phyloP scores from a whole-genome alignment of 106 monocot genomes.

The Acorus gramineus region DNA sequence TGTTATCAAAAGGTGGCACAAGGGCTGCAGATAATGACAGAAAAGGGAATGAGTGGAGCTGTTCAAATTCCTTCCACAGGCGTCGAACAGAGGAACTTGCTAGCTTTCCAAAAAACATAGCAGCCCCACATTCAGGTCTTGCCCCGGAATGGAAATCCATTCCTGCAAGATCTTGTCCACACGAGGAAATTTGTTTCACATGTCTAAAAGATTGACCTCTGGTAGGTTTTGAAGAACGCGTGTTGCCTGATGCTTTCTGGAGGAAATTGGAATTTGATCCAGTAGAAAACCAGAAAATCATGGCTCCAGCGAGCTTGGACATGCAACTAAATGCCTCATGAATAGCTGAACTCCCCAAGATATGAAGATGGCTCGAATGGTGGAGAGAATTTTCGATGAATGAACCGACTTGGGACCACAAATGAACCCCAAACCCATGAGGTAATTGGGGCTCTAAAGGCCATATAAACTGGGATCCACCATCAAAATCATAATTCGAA shows the following conservation, averaged over 20 bases:
- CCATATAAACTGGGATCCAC: constrained; percentile 21
- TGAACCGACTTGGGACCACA: constrained; percentile 47
- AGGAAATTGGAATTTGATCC: constrained; percentile 29
- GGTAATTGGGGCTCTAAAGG: constrained; percentile 32
- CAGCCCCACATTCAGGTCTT: constrained; percentile 19
- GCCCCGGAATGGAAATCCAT: constrained; percentile 31
- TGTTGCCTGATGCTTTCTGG: constrained; percentile 13
- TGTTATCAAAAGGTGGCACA: constrained; percentile 61
- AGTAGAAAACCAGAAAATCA: constrained; percentile 62
- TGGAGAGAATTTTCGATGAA: constrained; percentile 41
- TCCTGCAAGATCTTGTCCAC: constrained; percentile 15
- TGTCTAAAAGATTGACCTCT: constrained; percentile 15
- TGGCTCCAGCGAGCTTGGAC: constrained; percentile 59
- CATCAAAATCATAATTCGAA: constrained; percentile 31
- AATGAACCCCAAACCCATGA: constrained; percentile 39
- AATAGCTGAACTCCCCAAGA: constrained; percentile 46
- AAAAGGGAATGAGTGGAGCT: constrained; percentile 28
- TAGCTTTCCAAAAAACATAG: constrained; percentile 36
- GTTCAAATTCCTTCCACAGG: constrained; percentile 46
- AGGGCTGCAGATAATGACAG: constrained; percentile 60
- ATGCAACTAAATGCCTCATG: constrained; percentile 47
- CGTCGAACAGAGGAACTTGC: constrained; percentile 33
- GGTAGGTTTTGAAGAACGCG: constrained; percentile 15
- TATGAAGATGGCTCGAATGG: constrained; percentile 33
- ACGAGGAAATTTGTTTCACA: constrained; percentile 23